Evolutionary conservation across 345 rosid species (phyloP).

Genomic region (Acer negundo): DNA sequence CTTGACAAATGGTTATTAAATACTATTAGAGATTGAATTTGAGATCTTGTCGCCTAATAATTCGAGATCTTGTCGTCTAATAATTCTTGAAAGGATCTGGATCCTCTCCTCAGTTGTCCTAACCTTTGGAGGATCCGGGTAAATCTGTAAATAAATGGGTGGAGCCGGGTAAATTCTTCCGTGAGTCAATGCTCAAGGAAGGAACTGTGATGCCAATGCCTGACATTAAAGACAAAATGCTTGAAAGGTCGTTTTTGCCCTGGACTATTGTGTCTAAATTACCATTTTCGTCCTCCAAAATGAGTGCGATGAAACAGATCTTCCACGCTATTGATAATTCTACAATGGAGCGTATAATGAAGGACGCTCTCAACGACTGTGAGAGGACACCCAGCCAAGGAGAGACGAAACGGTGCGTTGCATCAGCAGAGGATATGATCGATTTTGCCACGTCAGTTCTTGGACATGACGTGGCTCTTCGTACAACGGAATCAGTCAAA

Average conservation of each 20-base stretch:
- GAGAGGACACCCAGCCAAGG: slow-evolving; percentile 66
- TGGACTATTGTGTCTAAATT: slow-evolving; percentile 52
- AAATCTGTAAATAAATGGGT: slow-evolving; percentile 42
- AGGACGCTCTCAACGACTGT: slow-evolving; percentile 53
- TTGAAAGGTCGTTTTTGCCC: slow-evolving; percentile 81
- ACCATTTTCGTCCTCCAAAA: slow-evolving; percentile 50
- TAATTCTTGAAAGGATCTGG: too few species aligned
- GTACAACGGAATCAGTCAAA: slow-evolving; percentile 35
- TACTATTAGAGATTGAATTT: too few species aligned
- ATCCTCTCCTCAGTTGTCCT: too few species aligned
- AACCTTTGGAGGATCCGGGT: too few species aligned
- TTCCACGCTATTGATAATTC: slow-evolving; percentile 67
- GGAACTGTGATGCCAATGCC: slow-evolving; percentile 78
- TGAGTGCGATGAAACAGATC: slow-evolving; percentile 29
- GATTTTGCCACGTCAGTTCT: slow-evolving; percentile 51
- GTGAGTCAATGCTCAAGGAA: slow-evolving; percentile 56
- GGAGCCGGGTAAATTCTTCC: slow-evolving; percentile 76
- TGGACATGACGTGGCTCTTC: slow-evolving; percentile 38
- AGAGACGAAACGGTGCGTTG: slow-evolving; percentile 78
- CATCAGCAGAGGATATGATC: slow-evolving; percentile 59
- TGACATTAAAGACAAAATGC: slow-evolving; percentile 82
- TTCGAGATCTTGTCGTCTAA: too few species aligned
- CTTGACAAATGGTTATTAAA: too few species aligned
- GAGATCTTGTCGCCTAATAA: too few species aligned
- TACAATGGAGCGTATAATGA: slow-evolving; percentile 50